Evolutionary conservation across 164 flowering plant genomes (phyloP).

Genomic region (Aristolochia fimbriata): DNA sequence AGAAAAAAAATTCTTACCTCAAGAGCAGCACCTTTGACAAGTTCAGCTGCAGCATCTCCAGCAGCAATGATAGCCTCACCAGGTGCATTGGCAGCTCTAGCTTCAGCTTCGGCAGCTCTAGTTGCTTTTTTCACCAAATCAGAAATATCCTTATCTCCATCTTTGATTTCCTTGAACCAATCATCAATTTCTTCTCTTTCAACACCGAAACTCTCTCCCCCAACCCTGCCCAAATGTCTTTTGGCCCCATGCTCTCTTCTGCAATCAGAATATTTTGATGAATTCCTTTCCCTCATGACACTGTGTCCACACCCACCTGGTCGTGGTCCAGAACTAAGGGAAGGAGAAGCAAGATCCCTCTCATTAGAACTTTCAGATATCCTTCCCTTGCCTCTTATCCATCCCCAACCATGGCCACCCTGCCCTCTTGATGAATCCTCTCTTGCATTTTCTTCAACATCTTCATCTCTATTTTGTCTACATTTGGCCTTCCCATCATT

Average conservation of each 20-base stretch:
- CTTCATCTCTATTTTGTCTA: conserved; percentile 32
- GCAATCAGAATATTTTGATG: conserved; percentile 29
- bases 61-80: conserved; percentile 80
- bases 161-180: conserved; percentile 49
- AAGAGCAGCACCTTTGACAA: conserved; percentile 75
- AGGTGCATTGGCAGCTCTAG: conserved; percentile 79
- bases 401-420: conserved; percentile 37
- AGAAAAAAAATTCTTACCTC: conserved; percentile 40
- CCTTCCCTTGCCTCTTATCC: conserved; percentile 54
- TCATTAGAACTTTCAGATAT: conserved; percentile 48
- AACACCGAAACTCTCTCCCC: conserved; percentile 25
- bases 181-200: conserved; percentile 73
- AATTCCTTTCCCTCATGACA: conserved; percentile 37
- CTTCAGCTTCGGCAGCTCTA: conserved; percentile 96
- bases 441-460: conserved; percentile 50
- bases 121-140: conserved; percentile 76
- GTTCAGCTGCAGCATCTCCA: conserved; percentile 95
- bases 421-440: conserved; percentile 58
- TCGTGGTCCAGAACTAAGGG: conserved; percentile 49
- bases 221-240: conserved; percentile 22
- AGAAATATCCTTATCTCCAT: conserved; percentile 69
- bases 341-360: conserved; percentile 30
- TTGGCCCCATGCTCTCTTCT: conserved; percentile 32
- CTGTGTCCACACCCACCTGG: conserved; percentile 34
- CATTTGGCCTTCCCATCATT: conserved; percentile 42